Percentiles rank a stretch among this genome's conserved stretches.
These are phyloP conservation scores for Neurospora pannonica DNA, from an alignment of 495 filamentous ascomycete species.

Conservation along the genomic window DNA sequence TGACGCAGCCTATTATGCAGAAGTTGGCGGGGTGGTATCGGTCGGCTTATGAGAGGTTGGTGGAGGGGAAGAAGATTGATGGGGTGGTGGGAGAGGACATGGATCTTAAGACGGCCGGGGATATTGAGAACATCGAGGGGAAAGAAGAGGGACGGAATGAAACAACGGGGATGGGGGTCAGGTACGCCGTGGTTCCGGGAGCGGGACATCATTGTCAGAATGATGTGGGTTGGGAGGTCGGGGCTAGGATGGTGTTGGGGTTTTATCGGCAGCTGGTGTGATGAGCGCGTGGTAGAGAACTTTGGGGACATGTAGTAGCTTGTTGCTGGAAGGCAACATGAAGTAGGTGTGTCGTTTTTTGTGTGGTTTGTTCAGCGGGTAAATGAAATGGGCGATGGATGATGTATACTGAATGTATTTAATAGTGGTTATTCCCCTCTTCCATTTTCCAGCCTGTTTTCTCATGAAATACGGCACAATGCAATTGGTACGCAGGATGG, in stretches of 20 bases:
- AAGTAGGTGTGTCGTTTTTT: neutral
- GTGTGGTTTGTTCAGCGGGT: neutral
- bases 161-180: slow-evolving; percentile 19
- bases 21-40: slow-evolving; percentile 41
- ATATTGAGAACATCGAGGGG: slow-evolving; percentile 31
- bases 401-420: neutral
- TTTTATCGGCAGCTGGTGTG: slow-evolving; percentile 22
- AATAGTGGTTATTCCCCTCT: neutral
- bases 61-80: slow-evolving; percentile 76
- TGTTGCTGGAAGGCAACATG: neutral
- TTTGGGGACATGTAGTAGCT: neutral
- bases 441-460: neutral
- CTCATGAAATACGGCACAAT: neutral
- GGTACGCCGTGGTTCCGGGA: slow-evolving; percentile 23
- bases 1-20: slow-evolving; percentile 14
- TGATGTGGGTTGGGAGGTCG: slow-evolving; percentile 30
- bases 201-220: slow-evolving; percentile 40
- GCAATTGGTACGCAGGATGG: neutral
- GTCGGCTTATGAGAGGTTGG: slow-evolving; percentile 31
- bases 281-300: neutral
- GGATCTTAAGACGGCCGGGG: slow-evolving; percentile 10
- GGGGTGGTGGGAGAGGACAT: slow-evolving; percentile 61
- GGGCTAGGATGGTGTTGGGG: slow-evolving; percentile 26
- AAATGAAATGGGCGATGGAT: neutral
- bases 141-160: slow-evolving; percentile 10